Evolutionary conservation across 2,329 filamentous ascomycete species (phyloP).

Genomic region (Didymella sp.): DNA sequence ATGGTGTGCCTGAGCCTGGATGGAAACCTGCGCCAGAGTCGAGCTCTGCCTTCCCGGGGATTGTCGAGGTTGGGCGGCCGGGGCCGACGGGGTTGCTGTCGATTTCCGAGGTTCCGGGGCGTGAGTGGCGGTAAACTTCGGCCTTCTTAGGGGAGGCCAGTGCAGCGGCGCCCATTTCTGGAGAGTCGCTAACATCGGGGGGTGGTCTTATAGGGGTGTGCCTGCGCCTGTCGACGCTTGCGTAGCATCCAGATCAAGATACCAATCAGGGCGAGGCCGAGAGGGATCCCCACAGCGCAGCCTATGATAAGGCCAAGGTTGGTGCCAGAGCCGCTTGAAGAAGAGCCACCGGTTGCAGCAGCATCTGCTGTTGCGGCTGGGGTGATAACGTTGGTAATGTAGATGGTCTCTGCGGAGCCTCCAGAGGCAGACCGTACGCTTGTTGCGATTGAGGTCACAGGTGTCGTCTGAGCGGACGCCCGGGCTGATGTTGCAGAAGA

Average conservation of each 20-base stretch:
- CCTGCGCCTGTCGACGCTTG: conserved; percentile 38
- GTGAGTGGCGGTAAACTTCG: conserved; percentile 25
- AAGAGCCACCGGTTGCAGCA: conserved; percentile 3
- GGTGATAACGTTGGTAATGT: conserved; percentile 30
- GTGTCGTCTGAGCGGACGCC: conserved; percentile 18
- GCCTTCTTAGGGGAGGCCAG: conserved; percentile 35
- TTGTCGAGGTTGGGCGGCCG: conserved; percentile 34
- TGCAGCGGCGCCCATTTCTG: conserved; percentile 33
- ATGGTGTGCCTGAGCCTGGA: conserved; percentile 31
- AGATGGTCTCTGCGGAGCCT: conserved; percentile 32
- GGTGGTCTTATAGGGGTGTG: conserved; percentile 26
- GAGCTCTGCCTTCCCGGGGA: conserved; percentile 43
- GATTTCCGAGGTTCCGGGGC: conserved; percentile 37
- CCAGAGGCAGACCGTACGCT: conserved; percentile 34
- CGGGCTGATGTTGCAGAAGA: conserved; percentile 8
- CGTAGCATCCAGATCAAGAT: conserved; percentile 44
- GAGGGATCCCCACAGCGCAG: conserved; percentile 47
- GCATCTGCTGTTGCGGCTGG: conserved; percentile 17
- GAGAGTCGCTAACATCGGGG: conserved; percentile 23
- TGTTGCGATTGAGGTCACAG: conserved; percentile 35
- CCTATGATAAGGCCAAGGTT: conserved; percentile 45
- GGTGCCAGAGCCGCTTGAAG: conserved; percentile 23
- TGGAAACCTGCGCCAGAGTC: conserved; percentile 38
- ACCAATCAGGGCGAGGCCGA: conserved; percentile 40
- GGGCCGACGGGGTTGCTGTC: conserved; percentile 39